phyloP scores from a whole-genome alignment of 108 stramenopile species.

The Seminavis robusta region DNA sequence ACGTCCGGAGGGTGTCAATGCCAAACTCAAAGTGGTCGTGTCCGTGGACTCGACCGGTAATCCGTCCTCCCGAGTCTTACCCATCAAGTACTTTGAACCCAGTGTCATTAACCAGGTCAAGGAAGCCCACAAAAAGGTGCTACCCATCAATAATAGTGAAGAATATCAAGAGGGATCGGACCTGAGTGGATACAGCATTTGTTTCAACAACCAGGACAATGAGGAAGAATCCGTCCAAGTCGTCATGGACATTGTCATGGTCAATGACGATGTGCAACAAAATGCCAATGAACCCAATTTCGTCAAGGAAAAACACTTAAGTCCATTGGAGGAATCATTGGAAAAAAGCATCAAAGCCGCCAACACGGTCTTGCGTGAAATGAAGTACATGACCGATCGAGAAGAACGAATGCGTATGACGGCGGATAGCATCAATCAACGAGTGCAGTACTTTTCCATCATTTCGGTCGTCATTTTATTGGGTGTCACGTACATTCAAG shows the following conservation, averaged over 20 bases:
- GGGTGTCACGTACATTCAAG: constrained; percentile 78
- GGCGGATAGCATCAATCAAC: constrained; percentile 77
- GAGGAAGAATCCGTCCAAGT: constrained; percentile 49
- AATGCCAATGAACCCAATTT: constrained; percentile 19
- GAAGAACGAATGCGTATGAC: constrained; percentile 84
- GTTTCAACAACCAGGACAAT: constrained; percentile 54
- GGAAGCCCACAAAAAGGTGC: constrained; percentile 24
- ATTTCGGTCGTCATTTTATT: constrained; percentile 68
- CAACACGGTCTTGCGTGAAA: constrained; percentile 66
- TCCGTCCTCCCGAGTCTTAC: no score
- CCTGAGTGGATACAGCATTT: constrained; percentile 59
- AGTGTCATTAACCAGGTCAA: constrained; percentile 74
- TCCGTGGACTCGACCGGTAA: no score
- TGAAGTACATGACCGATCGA: constrained; percentile 82
- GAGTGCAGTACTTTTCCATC: constrained; percentile 75
- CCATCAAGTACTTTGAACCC: constrained; percentile 50
- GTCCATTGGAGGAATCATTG: constrained; percentile 68
- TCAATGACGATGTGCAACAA: constrained; percentile 58
- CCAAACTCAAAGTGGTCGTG: constrained; percentile 43
- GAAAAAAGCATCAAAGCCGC: constrained; percentile 63
- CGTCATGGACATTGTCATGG: constrained; percentile 66
- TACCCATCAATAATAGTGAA: constrained; percentile 14
- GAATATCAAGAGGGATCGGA: no score
- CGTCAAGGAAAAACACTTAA: constrained; percentile 56
- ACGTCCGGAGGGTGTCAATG: no score